Percentiles rank a stretch among this genome's conserved stretches.
Conservation (phyloP, 345 rosid genomes). For the Cardamine occulta region DNA sequence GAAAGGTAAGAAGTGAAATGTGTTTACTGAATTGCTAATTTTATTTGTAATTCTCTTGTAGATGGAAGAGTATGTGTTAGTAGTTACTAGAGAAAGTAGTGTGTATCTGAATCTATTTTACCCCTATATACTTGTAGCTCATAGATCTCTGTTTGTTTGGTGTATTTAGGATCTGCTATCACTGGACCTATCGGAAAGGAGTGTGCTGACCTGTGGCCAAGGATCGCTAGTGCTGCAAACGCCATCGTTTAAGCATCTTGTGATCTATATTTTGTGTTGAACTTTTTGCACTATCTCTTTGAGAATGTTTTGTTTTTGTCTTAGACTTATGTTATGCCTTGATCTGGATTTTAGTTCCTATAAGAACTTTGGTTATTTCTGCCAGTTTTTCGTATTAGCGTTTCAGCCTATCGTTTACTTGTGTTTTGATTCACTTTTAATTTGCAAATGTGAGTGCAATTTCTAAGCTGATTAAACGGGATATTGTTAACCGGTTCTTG, state of each 20-base stretch:
- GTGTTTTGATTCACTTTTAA: not conserved
- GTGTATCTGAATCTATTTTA: not conserved
- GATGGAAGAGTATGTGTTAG: not conserved
- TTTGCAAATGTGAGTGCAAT: not conserved
- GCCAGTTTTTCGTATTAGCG: not conserved
- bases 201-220: constrained; percentile 84
- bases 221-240: constrained; percentile 51
- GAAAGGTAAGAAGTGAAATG: constrained; percentile 52
- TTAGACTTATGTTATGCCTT: constrained; percentile 13
- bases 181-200: constrained; percentile 89
- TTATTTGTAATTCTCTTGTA: not conserved
- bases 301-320: constrained; percentile 36
- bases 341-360: constrained; percentile 2
- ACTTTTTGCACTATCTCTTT: not conserved
- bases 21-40: not conserved
- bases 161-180: constrained; percentile 67
- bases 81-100: not conserved
- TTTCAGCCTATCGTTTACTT: not conserved
- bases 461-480: not conserved
- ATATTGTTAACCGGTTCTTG: not conserved
- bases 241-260: constrained; percentile 40
- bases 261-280: constrained; percentile 9
- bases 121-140: not conserved
- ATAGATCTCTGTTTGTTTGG: not conserved
- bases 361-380: not conserved